Percentiles rank a stretch among this genome's conserved stretches.
Conservation (phyloP, 1,284 basidiomycete species). For the Cutaneotrichosporon arboriforme region DNA sequence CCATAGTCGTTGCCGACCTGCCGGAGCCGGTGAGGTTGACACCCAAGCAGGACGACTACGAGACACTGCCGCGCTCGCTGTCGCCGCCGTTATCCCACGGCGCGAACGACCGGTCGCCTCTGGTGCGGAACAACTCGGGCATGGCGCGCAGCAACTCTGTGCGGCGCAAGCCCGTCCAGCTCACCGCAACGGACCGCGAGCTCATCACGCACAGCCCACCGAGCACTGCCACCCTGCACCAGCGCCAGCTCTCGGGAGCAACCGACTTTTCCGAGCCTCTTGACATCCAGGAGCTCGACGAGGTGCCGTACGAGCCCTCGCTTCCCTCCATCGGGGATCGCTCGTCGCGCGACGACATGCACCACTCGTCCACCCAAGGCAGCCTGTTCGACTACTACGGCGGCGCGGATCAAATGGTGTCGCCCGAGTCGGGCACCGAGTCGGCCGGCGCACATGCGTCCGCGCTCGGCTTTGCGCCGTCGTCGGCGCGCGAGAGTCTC, state of each 20-base stretch:
- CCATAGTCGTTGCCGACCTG: neutral
- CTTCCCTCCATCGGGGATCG: slow-evolving; percentile 6
- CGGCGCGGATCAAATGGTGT: neutral
- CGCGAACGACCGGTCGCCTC: neutral
- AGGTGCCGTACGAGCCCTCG: neutral
- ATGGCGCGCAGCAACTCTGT: slow-evolving; percentile 18
- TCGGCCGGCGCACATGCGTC: too few relatives aligned
- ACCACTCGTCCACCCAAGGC: slow-evolving; percentile 8
- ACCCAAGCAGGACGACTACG: slow-evolving; percentile 25
- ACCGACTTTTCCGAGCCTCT: too few relatives aligned
- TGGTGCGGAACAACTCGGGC: neutral
- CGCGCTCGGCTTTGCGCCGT: too few relatives aligned
- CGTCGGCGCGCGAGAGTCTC: too few relatives aligned
- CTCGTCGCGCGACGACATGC: neutral
- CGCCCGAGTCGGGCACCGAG: too few relatives aligned
- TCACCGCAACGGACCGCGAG: slow-evolving; percentile 33
- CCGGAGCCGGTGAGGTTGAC: slow-evolving; percentile 26
- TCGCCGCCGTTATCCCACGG: neutral
- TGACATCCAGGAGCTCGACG: too few relatives aligned
- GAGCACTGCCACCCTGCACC: neutral
- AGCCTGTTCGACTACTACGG: slow-evolving; percentile 14
- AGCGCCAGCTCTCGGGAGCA: slow-evolving; percentile 8
- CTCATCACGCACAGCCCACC: slow-evolving; percentile 17
- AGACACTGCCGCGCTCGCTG: neutral
- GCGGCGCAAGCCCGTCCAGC: slow-evolving; percentile 39